Base-by-base conservation (phyloP, 805 yeast genomes). In the Candida chilensis region DNA sequence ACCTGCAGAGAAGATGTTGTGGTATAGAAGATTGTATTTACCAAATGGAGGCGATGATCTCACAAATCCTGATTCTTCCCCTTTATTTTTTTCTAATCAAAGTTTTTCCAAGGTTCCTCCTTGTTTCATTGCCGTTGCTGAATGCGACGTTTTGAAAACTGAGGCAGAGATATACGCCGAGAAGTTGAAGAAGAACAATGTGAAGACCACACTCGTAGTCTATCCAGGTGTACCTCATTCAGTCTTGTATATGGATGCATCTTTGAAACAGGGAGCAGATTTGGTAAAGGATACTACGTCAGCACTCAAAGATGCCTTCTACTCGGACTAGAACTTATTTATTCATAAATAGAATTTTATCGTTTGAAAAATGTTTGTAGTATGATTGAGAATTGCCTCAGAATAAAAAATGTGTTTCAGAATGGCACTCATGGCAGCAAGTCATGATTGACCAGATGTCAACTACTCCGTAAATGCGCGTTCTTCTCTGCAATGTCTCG, bases 191-290 rank as follows among this genome's bases (percentile, higher is more conserved):
- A 40, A 42, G 16, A 56, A 60, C 33, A 71, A 71, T 4, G 47
- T 59, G 13, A 27, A 42, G 2, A 48, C 59, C 14, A 43, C 41
- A 11, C 37, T 60, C n/a, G 47, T 44, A 4, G 42, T 60, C 18
- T 65, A 63, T 37, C 42, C 45, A 28, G 70, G 71, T 5, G 53
- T 60, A 27, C 71, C 71, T 5, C 74, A 67, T 42, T 54, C 70
- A n/a, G 64, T 57, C 4, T 60, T 66, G 68, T 68, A 58, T 16
- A 64, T 67, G 71, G 64, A 62, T 36, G 61, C 44, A 9, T 49
- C 50, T 9, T 42, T 61, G 29, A 43, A 42, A 5, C 52, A 53
- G 28, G 66, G 67, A 4, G 46, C 39, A 27, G 48, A 52, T 15
- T 38, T 57, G 33, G 52, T 57, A 9, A 36, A 38, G 12, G 60